phyloP scores from a whole-genome alignment of 31 red algal genomes.

The Asparagopsis taxiformis region DNA sequence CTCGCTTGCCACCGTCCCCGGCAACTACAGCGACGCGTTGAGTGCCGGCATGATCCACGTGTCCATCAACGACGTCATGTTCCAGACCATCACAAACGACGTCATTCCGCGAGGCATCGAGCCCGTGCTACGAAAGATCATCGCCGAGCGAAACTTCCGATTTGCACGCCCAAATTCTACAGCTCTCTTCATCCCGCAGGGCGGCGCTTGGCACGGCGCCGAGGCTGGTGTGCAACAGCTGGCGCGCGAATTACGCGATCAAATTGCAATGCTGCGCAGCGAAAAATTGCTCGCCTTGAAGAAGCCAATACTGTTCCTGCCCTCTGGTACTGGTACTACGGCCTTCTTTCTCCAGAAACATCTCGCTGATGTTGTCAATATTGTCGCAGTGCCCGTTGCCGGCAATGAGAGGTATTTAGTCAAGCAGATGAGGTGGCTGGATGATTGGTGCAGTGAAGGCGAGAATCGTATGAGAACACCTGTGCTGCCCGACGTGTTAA shows the following conservation, averaged over 20 bases:
- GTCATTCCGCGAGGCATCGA: not conserved
- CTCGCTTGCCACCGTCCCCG: conserved; percentile 3
- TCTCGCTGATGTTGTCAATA: conserved; percentile 28
- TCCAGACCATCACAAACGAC: conserved; percentile 23
- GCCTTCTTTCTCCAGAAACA: conserved; percentile 72
- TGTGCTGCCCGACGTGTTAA: conserved; percentile 36
- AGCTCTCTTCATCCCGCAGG: conserved; percentile 66
- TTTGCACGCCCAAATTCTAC: not conserved
- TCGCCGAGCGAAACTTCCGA: not conserved
- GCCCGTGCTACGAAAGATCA: not conserved
- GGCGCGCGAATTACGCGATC: conserved; percentile 37
- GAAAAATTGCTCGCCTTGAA: conserved; percentile 19
- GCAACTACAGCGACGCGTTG: conserved; percentile 46
- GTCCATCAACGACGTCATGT: conserved; percentile 6
- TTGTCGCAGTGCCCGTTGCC: conserved; percentile 71
- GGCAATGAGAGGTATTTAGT: conserved; percentile 66
- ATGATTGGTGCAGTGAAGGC: not conserved
- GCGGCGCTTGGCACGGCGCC: conserved; percentile 59
- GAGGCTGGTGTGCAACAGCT: conserved; percentile 56
- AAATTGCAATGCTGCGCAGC: conserved; percentile 19
- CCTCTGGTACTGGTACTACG: conserved; percentile 75
- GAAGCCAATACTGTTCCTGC: conserved; percentile 49
- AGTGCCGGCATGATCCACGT: conserved; percentile 38
- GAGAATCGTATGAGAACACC: conserved; percentile 7
- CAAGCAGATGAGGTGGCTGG: conserved; percentile 71